phyloP scores from a whole-genome alignment of 1,139 yeast species.

The Lodderomyces elongisporus region DNA sequence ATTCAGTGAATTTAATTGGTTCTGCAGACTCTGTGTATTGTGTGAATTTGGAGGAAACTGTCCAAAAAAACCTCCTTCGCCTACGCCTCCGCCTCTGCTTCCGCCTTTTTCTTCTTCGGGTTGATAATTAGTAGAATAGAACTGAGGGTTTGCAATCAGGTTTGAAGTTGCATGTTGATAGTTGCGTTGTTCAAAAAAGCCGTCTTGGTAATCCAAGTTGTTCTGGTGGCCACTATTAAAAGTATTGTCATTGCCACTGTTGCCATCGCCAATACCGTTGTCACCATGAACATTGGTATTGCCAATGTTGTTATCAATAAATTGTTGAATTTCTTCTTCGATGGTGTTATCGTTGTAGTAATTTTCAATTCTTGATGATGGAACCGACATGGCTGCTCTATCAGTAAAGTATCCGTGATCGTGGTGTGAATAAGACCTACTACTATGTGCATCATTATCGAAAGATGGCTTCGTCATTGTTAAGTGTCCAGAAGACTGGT shows the following conservation, averaged over 20 bases:
- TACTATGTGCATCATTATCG: background rate
- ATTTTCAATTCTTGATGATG: constrained; percentile 13
- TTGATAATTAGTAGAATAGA: too few relatives aligned
- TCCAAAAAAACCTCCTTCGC: too few relatives aligned
- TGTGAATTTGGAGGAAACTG: too few relatives aligned
- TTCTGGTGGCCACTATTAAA: background rate
- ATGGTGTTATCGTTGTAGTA: constrained; percentile 7
- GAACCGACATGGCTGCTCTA: constrained; percentile 12
- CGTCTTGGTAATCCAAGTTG: too few relatives aligned
- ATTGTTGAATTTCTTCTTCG: constrained; percentile 10
- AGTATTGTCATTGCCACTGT: background rate
- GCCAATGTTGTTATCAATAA: constrained; percentile 3
- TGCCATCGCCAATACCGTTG: background rate
- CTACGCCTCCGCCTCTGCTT: too few relatives aligned
- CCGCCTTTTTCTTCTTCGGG: too few relatives aligned
- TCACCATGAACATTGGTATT: background rate
- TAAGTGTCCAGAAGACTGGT: background rate
- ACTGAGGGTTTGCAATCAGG: too few relatives aligned
- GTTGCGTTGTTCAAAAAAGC: too few relatives aligned
- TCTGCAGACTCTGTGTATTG: too few relatives aligned
- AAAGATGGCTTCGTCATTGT: background rate
- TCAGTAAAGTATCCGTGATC: constrained; percentile 10
- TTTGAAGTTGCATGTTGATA: background rate
- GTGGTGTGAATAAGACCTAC: background rate
- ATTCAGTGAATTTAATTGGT: too few relatives aligned